Evolutionary conservation across 2,329 filamentous ascomycete genomes (phyloP), one percentile per base, ranked within the genome.

Genomic region (Botryotinia calthae): DNA sequence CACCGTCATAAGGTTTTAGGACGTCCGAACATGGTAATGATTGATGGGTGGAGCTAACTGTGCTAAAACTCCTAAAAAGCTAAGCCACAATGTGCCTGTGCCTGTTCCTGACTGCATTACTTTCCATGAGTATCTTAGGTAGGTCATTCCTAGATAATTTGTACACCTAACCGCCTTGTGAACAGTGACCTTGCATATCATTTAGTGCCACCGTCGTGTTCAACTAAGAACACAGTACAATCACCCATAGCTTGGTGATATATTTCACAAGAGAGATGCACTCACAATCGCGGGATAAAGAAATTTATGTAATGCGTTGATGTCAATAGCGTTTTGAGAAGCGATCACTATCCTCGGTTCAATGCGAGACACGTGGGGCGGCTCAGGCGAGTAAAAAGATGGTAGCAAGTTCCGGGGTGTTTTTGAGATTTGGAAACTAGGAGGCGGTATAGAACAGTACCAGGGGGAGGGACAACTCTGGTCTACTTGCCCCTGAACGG

Each of bases 401-500:
- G 68, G 34, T 10, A 64, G 31, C 22, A 31, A 31, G 42, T 63
- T 66, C 44, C 44, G 51, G 61, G 61, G 51, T 58, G 62, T 51
- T 62, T 28, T 54, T 54, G 37, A 54, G 16, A 56, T 42, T 56
- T 66, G 31, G 48, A 46, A 61, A 40, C 59, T 42, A 62, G 34
- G 59, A 62, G 46, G 62, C 70, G 70, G 70, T 71, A 66, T 71
- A 46, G 48, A 65, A 51, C 8, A 31, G 12, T 58, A 37, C 64
- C 48, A 67, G 65, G 65, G 64, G 64, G 20, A 37, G 48, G 64
- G 20, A 56, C 59, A 42, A 65, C 31, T 73, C 34, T 73, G 72
- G 62, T 66, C 31, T 56, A 28, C 51, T 48, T 63, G 58, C 51
- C 64, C 70, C 70, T 71, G 62, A 72, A 62, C 72, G 74, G 74